Evolutionary conservation across 176 grass and related monocot species (phyloP).

Genomic region (Secale cereale): DNA sequence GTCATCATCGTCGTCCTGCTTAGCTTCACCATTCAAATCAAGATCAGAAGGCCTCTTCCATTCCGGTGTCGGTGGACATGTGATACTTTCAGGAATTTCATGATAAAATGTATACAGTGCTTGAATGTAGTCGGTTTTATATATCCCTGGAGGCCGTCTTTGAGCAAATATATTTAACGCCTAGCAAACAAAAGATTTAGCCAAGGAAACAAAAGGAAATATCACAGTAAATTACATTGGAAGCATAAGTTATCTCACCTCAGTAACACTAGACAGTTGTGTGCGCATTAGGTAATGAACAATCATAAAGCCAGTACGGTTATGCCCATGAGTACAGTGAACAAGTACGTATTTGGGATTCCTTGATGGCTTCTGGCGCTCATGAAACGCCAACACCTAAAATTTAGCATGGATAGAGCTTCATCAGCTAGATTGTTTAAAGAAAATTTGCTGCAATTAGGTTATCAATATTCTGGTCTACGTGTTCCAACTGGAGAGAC

Average conservation of each 20-base stretch:
- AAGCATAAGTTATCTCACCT: constrained; percentile 40
- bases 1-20: constrained; percentile 50
- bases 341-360: constrained; percentile 65
- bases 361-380: constrained; percentile 56
- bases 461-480: not conserved
- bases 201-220: not conserved
- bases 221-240: not conserved
- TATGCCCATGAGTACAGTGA: constrained; percentile 81
- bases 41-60: constrained; percentile 74
- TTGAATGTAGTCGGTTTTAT: constrained; percentile 71
- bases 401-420: not conserved
- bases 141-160: constrained; percentile 74
- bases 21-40: constrained; percentile 77
- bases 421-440: not conserved
- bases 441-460: not conserved
- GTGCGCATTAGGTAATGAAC: constrained; percentile 69
- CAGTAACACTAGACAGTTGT: constrained; percentile 46
- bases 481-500: not conserved
- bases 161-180: constrained; percentile 63
- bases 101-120: constrained; percentile 70
- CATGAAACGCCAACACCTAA: constrained; percentile 62
- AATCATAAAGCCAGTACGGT: constrained; percentile 85
- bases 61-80: constrained; percentile 63
- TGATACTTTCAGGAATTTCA: constrained; percentile 54
- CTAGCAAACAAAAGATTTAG: constrained; percentile 29